Conservation (phyloP, 2,329 filamentous ascomycete genomes). For the Fusarium sp. region DNA sequence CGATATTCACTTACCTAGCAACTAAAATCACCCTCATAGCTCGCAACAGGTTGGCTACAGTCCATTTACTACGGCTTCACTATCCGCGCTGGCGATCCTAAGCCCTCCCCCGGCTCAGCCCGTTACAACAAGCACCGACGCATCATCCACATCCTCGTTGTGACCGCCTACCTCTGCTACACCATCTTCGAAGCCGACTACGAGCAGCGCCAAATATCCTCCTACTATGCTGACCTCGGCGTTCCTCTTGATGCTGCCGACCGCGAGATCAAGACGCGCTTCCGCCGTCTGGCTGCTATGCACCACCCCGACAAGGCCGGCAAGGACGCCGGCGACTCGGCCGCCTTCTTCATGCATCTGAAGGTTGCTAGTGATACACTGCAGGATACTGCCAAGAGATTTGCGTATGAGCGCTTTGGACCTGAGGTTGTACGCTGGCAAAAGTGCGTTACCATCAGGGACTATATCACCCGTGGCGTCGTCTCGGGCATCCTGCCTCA, state of each 20-base stretch:
- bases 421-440: constrained; percentile 78
- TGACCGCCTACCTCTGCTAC: constrained; percentile 88
- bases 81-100: constrained; percentile 89
- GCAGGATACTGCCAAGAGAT: constrained; percentile 80
- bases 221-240: constrained; percentile 85
- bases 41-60: constrained; percentile 84
- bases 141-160: constrained; percentile 86
- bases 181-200: constrained; percentile 94
- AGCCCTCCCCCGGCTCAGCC: constrained; percentile 78
- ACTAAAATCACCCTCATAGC: constrained; percentile 62
- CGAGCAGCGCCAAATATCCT: constrained; percentile 77
- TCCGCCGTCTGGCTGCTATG: constrained; percentile 80
- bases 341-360: constrained; percentile 80
- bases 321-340: constrained; percentile 52
- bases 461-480: constrained; percentile 78
- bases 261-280: constrained; percentile 84
- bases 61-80: constrained; percentile 88
- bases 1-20: constrained; percentile 1
- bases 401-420: constrained; percentile 92
- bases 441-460: constrained; percentile 76
- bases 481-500: constrained; percentile 72
- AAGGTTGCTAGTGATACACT: constrained; percentile 88
- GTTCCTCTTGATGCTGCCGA: constrained; percentile 79
- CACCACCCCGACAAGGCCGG: constrained; percentile 89
- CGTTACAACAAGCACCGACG: constrained; percentile 82